Evolutionary conservation across 225 moss, liverwort and hornwort genomes (phyloP).

Genomic region (Pleurozium schreberi): DNA sequence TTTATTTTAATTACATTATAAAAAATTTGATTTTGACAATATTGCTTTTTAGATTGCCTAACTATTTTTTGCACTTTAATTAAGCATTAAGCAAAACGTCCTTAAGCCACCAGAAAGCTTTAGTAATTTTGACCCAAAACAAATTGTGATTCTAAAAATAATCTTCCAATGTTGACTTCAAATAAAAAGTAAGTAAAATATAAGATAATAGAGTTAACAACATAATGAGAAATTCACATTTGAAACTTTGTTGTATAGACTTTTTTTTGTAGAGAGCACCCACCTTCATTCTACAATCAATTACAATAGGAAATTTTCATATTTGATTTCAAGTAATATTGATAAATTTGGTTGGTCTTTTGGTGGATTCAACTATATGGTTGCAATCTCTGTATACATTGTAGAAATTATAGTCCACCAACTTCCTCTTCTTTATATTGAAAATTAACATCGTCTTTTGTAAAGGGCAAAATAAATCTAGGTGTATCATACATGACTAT

Average conservation of each 20-base stretch:
- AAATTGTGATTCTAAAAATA: neutral
- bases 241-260: neutral
- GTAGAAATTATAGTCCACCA: neutral
- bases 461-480: neutral
- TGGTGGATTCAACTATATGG: neutral
- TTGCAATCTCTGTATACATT: neutral
- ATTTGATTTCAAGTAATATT: neutral
- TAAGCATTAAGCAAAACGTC: too few relatives aligned
- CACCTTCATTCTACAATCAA: rapidly evolving
- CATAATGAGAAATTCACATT: neutral
- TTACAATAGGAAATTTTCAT: neutral
- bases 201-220: neutral
- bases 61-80: too few relatives aligned
- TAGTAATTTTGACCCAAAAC: neutral
- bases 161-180: neutral
- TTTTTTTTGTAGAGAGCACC: rapidly evolving
- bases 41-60: too few relatives aligned
- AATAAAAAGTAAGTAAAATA: neutral
- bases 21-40: too few relatives aligned
- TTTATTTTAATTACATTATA: too few relatives aligned
- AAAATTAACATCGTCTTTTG: rapidly evolving
- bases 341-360: neutral
- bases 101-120: too few relatives aligned
- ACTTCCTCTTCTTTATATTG: neutral
- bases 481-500: rapidly evolving